A percentile compares a stretch with the other conserved stretches of the same genome.
phyloP scores from a whole-genome alignment of 352 stramenopile species.

The Phytopythium litorale region DNA sequence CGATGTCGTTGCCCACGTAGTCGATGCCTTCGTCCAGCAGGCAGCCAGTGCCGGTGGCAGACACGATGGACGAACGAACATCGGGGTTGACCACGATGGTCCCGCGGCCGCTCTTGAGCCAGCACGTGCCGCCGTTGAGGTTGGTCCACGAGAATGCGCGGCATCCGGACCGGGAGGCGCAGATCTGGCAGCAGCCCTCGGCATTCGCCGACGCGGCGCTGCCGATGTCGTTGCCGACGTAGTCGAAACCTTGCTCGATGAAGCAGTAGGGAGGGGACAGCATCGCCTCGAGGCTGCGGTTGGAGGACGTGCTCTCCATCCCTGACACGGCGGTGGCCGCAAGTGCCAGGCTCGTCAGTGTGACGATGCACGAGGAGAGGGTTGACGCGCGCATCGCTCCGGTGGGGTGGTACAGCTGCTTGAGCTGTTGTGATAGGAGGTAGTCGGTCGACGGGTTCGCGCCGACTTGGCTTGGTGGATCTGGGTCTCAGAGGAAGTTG shows the following conservation, averaged over 20 bases:
- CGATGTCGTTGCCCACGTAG: slow-evolving; percentile 30
- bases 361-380: too few species aligned
- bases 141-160: slow-evolving; percentile 47
- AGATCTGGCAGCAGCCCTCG: not conserved
- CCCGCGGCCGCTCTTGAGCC: slow-evolving; percentile 43
- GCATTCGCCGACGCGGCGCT: slow-evolving; percentile 10
- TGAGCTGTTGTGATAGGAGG: not conserved
- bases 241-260: slow-evolving; percentile 2
- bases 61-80: not conserved
- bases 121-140: slow-evolving; percentile 47
- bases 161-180: slow-evolving; percentile 11
- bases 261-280: too few species aligned
- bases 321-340: too few species aligned
- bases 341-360: too few species aligned
- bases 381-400: not conserved
- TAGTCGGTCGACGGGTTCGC: not conserved
- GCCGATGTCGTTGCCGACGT: slow-evolving; percentile 22
- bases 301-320: too few species aligned
- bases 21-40: slow-evolving; percentile 6
- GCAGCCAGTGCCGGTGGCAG: not conserved
- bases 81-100: slow-evolving; percentile 8
- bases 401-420: not conserved
- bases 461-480: not conserved
- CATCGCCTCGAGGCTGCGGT: too few species aligned
- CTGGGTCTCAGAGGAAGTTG: not conserved